A percentile compares a stretch with the other conserved stretches of the same genome.
Conservation (phyloP, 2,329 filamentous ascomycete species). For the Thielaviopsis musarum region DNA sequence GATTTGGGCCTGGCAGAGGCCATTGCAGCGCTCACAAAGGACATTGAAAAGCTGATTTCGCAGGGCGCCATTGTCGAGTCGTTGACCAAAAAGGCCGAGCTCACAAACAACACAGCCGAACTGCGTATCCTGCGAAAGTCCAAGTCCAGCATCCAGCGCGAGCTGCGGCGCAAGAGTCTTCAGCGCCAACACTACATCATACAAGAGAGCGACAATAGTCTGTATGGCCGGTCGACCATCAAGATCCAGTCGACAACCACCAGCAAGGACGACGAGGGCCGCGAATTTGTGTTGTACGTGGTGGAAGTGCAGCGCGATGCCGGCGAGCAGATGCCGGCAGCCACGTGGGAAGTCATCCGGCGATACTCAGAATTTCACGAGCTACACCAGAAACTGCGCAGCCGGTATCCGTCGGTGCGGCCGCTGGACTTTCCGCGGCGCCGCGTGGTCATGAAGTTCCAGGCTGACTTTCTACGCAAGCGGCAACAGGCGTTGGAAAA, state of each 20-base stretch:
- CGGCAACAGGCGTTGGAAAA: slow-evolving; percentile 67
- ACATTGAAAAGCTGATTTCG: slow-evolving; percentile 74
- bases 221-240: slow-evolving; percentile 81
- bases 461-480: slow-evolving; percentile 89
- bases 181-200: slow-evolving; percentile 94
- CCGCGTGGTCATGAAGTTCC: slow-evolving; percentile 88
- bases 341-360: slow-evolving; percentile 80
- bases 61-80: slow-evolving; percentile 89
- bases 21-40: slow-evolving; percentile 69
- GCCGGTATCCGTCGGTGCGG: slow-evolving; percentile 72
- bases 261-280: slow-evolving; percentile 77
- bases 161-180: slow-evolving; percentile 85
- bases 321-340: slow-evolving; percentile 92
- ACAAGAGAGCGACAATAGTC: slow-evolving; percentile 92
- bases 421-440: slow-evolving; percentile 83
- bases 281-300: slow-evolving; percentile 85
- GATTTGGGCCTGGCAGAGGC: slow-evolving; percentile 88
- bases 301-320: slow-evolving; percentile 82
- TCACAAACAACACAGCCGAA: slow-evolving; percentile 93
- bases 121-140: slow-evolving; percentile 84
- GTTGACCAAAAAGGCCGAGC: slow-evolving; percentile 78
- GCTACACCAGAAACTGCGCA: slow-evolving; percentile 73
- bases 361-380: slow-evolving; percentile 96
- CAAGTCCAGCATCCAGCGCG: slow-evolving; percentile 78
- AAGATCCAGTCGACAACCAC: slow-evolving; percentile 88